Percentiles rank a stretch among this genome's conserved stretches.
Conservation (phyloP, 1,139 yeast genomes). For the Yamadazyma blattariae region DNA sequence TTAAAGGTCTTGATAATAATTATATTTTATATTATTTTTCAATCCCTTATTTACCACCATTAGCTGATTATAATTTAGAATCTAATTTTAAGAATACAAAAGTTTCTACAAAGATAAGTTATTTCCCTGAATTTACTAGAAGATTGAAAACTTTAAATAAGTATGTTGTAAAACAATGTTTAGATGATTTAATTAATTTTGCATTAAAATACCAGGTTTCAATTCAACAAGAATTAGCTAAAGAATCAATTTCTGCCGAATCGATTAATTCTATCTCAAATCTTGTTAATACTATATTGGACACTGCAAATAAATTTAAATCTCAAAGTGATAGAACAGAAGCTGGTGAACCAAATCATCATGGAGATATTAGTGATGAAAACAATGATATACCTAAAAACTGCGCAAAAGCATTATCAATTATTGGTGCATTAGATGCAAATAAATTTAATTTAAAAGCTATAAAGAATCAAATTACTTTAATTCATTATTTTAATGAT, state of each 20-base stretch:
- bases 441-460: slow-evolving; percentile 54
- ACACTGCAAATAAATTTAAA: slow-evolving; percentile 58
- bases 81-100: slow-evolving; percentile 21
- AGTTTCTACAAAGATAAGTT: slow-evolving; percentile 24
- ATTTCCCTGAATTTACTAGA: slow-evolving; percentile 49
- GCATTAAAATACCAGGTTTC: slow-evolving; percentile 46
- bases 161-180: slow-evolving; percentile 75
- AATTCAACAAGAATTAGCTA: slow-evolving; percentile 38
- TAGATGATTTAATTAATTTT: slow-evolving; percentile 61
- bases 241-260: slow-evolving; percentile 17
- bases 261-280: slow-evolving; percentile 34
- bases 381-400: slow-evolving; percentile 41
- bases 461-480: slow-evolving; percentile 41
- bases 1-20: slow-evolving; percentile 31
- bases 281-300: slow-evolving; percentile 55
- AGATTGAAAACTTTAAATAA: slow-evolving; percentile 67
- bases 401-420: slow-evolving; percentile 69
- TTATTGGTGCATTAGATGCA: slow-evolving; percentile 77
- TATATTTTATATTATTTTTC: slow-evolving; percentile 51
- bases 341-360: neutral
- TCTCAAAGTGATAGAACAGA: slow-evolving; percentile 17
- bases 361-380: slow-evolving; percentile 23
- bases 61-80: slow-evolving; percentile 24
- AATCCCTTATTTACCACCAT: slow-evolving; percentile 44
- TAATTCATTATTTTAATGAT: slow-evolving; percentile 61